Evolutionary conservation across 768 basidiomycete species (phyloP).

Genomic region (Tricholomella constricta): DNA sequence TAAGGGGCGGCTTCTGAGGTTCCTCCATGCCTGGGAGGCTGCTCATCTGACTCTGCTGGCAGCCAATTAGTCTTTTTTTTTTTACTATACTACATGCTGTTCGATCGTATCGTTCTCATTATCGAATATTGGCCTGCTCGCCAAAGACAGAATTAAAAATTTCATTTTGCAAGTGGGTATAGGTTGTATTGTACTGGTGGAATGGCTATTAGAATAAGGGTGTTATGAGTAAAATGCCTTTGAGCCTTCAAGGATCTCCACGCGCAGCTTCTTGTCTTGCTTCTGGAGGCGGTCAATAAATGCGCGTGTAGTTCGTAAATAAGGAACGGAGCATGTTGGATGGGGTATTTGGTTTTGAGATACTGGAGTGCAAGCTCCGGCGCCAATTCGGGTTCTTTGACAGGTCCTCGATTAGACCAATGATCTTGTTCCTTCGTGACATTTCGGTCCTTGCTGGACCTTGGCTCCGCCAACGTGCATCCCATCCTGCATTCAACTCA

Average conservation of each 20-base stretch:
- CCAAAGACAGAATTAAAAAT: too few relatives aligned
- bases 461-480: constrained; percentile 28
- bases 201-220: too few relatives aligned
- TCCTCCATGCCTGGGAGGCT: too few relatives aligned
- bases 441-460: constrained; percentile 22
- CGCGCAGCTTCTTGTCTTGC: neutral
- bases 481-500: too few relatives aligned
- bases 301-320: constrained; percentile 12
- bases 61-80: too few relatives aligned
- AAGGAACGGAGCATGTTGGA: constrained; percentile 9
- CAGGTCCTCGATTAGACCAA: constrained; percentile 23
- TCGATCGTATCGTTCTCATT: too few relatives aligned
- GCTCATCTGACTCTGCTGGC: too few relatives aligned
- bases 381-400: constrained; percentile 20
- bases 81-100: too few relatives aligned
- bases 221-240: neutral
- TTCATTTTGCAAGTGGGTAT: too few relatives aligned
- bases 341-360: constrained; percentile 22
- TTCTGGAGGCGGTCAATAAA: constrained; percentile 17
- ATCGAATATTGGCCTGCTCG: too few relatives aligned
- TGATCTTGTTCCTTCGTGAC: constrained; percentile 22
- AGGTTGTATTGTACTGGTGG: too few relatives aligned
- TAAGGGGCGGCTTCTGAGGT: too few relatives aligned
- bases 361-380: constrained; percentile 21
- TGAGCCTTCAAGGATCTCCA: neutral